Conservation (phyloP, 257 asterid genomes). For the Jacaranda copaia region DNA sequence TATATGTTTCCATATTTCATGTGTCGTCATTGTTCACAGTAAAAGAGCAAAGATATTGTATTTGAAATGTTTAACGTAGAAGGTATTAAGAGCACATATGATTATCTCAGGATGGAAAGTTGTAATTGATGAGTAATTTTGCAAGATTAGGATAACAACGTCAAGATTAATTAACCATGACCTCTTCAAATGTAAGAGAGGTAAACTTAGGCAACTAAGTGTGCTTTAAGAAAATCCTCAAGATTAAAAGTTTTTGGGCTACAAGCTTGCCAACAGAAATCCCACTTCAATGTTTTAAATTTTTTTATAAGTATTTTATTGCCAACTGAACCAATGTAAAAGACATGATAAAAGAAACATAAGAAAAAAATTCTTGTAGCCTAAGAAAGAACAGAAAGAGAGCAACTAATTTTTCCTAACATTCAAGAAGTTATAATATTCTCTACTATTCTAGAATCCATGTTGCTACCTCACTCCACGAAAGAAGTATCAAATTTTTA, state of each 20-base stretch:
- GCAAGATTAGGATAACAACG: conserved; percentile 34
- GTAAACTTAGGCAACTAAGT: not conserved
- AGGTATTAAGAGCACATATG: conserved; percentile 18
- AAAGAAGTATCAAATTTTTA: not conserved
- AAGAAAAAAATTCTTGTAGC: not conserved
- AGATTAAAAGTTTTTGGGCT: not conserved
- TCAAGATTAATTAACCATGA: conserved; percentile 24
- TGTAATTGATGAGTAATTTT: conserved; percentile 82
- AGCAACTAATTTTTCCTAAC: not conserved
- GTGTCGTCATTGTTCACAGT: conserved; percentile 46
- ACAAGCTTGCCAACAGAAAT: not conserved
- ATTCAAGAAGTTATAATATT: not conserved
- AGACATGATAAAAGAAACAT: not conserved
- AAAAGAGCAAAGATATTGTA: conserved; percentile 38
- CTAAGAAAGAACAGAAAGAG: not conserved
- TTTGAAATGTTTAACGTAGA: too few species aligned
- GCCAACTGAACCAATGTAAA: not conserved
- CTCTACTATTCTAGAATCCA: conserved; percentile 16
- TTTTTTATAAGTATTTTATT: not conserved
- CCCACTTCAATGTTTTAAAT: not conserved
- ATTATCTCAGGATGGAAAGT: conserved; percentile 75
- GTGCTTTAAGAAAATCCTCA: not conserved
- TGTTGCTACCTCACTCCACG: not conserved
- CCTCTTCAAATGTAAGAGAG: not conserved
- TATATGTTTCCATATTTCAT: too few species aligned